A percentile compares a stretch with the other conserved stretches of the same genome.
Evolutionary conservation across 2,329 filamentous ascomycete species (phyloP).

Genomic region (Aureobasidium musti): DNA sequence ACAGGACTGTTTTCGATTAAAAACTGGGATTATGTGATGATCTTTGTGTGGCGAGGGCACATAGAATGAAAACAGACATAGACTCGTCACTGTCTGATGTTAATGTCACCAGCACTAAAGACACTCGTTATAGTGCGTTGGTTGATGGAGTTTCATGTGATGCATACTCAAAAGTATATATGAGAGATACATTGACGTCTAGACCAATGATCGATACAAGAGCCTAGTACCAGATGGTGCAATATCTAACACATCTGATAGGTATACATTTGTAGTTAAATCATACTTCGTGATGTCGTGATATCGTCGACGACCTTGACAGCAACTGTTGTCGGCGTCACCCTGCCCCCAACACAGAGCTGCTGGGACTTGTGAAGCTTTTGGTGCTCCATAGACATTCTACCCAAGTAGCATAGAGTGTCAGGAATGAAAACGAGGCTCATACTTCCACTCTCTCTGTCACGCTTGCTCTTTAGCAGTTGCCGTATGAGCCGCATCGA

Average conservation of each 20-base stretch:
- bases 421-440: background rate
- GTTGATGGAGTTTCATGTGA: background rate
- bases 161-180: background rate
- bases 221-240: background rate
- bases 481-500: background rate
- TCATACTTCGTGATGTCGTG: background rate
- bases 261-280: background rate
- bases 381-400: background rate
- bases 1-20: too few species aligned
- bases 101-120: background rate
- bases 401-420: background rate
- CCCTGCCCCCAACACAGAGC: background rate
- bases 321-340: background rate
- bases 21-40: background rate
- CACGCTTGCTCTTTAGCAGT: background rate
- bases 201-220: background rate
- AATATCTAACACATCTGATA: background rate
- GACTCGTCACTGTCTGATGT: background rate
- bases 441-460: background rate
- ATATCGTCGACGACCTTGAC: background rate
- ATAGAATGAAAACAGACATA: too few species aligned
- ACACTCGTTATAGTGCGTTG: fast-evolving
- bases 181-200: background rate
- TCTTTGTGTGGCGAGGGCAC: background rate
- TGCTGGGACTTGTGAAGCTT: background rate